Conservation (phyloP, 129 eudicot species). For the Silybum marianum region DNA sequence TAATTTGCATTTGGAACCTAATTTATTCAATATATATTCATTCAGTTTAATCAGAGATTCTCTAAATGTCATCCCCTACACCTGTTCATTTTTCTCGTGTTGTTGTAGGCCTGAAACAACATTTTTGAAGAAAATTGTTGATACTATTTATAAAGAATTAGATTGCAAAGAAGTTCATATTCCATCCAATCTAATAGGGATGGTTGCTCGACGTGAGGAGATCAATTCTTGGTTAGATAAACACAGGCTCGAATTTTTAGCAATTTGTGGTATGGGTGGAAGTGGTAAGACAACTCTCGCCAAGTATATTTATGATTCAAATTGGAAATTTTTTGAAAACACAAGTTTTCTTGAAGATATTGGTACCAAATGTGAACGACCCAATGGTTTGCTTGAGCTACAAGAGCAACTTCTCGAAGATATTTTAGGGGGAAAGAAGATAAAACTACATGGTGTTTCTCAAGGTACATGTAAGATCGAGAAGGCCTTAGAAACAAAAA, state of each 20-base stretch:
- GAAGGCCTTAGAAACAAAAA: neutral
- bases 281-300: constrained; percentile 31
- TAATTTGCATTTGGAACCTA: neutral
- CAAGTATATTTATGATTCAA: constrained; percentile 13
- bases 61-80: no score
- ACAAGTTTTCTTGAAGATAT: constrained; percentile 26
- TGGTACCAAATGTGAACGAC: neutral
- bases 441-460: neutral
- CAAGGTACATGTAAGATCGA: neutral
- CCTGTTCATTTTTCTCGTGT: neutral
- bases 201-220: neutral
- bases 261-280: constrained; percentile 16
- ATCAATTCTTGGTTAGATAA: neutral
- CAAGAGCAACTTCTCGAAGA: neutral
- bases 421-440: neutral
- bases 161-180: neutral
- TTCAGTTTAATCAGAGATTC: no score
- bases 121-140: neutral
- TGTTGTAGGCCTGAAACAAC: neutral
- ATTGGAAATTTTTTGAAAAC: constrained; percentile 8
- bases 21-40: no score
- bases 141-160: neutral
- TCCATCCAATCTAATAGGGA: neutral
- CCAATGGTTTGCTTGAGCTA: neutral
- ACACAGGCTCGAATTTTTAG: neutral